These are phyloP conservation scores for Pseudopithomyces maydicus DNA, from an alignment of 2,329 filamentous ascomycete genomes.

Conservation along the genomic window DNA sequence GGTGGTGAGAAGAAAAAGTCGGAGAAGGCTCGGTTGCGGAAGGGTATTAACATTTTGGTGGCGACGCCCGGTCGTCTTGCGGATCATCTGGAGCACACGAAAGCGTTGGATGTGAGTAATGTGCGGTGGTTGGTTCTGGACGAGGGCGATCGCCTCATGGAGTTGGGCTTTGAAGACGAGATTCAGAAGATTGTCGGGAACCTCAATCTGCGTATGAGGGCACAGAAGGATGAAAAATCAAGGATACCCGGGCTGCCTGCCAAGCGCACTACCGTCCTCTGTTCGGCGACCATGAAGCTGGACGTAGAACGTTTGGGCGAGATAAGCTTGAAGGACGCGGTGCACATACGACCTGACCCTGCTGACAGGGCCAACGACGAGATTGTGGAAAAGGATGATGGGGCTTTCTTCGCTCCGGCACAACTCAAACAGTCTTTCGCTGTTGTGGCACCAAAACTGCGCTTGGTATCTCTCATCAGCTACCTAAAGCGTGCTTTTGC, in stretches of 20 bases:
- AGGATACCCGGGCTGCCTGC: constrained; percentile 71
- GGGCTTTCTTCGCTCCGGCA: constrained; percentile 78
- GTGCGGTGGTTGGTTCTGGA: constrained; percentile 94
- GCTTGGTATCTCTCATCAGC: constrained; percentile 84
- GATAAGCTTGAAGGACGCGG: constrained; percentile 91
- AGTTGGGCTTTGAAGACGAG: constrained; percentile 94
- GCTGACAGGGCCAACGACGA: constrained; percentile 57
- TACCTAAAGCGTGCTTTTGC: constrained; percentile 87
- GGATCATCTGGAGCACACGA: constrained; percentile 91
- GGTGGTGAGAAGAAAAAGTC: constrained; percentile 76
- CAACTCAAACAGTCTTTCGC: constrained; percentile 93
- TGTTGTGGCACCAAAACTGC: constrained; percentile 85
- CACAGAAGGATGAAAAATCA: constrained; percentile 63
- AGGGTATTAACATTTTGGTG: constrained; percentile 93
- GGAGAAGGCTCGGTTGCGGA: constrained; percentile 91
- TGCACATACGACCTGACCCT: constrained; percentile 77
- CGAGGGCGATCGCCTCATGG: constrained; percentile 97
- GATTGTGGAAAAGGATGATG: constrained; percentile 51
- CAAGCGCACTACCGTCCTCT: constrained; percentile 83
- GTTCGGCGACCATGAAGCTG: constrained; percentile 97
- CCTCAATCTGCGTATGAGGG: constrained; percentile 68
- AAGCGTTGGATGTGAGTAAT: constrained; percentile 83
- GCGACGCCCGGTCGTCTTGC: constrained; percentile 90
- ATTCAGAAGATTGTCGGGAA: constrained; percentile 84
- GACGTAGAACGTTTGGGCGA: constrained; percentile 92